These are phyloP conservation scores for Xylaria bambusicola DNA, from an alignment of 495 filamentous ascomycete genomes.

Conservation along the genomic window DNA sequence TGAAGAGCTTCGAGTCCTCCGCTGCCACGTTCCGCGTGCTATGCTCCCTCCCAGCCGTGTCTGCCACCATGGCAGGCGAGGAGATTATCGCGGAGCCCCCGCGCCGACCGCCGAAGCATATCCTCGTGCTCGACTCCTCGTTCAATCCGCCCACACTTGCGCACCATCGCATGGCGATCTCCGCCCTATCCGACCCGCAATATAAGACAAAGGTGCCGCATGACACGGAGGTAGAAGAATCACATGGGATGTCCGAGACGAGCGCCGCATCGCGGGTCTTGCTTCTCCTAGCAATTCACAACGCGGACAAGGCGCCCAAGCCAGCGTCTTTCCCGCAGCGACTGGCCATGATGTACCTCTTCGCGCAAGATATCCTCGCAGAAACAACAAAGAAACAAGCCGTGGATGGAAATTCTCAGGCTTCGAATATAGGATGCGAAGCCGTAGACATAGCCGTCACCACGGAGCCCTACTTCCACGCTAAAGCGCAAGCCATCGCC, in stretches of 20 bases:
- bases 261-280: slow-evolving; percentile 58
- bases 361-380: slow-evolving; percentile 50
- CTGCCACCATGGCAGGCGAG: slow-evolving; percentile 22
- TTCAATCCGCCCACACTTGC: slow-evolving; percentile 93
- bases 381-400: background rate
- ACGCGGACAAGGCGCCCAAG: slow-evolving; percentile 89
- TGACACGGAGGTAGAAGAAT: background rate
- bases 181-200: slow-evolving; percentile 58
- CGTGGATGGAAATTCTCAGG: background rate
- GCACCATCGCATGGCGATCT: slow-evolving; percentile 72
- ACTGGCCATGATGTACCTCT: slow-evolving; percentile 81
- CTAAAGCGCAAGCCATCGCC: slow-evolving; percentile 75
- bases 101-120: slow-evolving; percentile 27
- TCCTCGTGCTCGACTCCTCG: slow-evolving; percentile 90
- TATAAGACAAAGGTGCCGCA: slow-evolving; percentile 39
- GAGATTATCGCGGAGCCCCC: slow-evolving; percentile 28
- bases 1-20: slow-evolving; percentile 61
- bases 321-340: slow-evolving; percentile 81
- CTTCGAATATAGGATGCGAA: slow-evolving; percentile 8
- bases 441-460: slow-evolving; percentile 79
- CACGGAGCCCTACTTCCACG: slow-evolving; percentile 79
- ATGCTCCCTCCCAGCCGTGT: slow-evolving; percentile 45
- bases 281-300: slow-evolving; percentile 82
- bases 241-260: background rate
- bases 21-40: slow-evolving; percentile 60